These are phyloP conservation scores for Phlyctochytrium planicorne DNA, from an alignment of 192 early-diverging fungal genomes.

Conservation along the genomic window DNA sequence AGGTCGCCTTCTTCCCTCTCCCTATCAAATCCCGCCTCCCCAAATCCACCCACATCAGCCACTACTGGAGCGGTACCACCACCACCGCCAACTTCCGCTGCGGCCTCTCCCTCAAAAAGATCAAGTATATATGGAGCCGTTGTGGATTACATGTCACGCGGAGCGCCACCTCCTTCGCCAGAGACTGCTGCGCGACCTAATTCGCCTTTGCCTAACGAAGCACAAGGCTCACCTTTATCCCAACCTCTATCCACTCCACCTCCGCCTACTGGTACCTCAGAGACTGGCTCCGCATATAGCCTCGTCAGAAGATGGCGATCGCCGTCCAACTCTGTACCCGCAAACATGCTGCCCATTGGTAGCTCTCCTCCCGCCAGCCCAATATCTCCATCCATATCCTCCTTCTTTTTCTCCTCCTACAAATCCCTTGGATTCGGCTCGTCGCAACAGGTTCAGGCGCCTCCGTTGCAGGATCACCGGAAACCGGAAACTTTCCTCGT, in stretches of 20 bases:
- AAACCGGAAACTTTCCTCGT: constrained; percentile 7
- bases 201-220: too few species aligned
- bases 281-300: not conserved
- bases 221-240: not conserved
- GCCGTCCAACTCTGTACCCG: not conserved
- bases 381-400: not conserved
- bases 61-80: not conserved
- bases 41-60: not conserved
- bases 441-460: not conserved
- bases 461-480: constrained; percentile 1
- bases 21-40: not conserved
- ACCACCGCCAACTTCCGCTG: not conserved
- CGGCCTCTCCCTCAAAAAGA: not conserved
- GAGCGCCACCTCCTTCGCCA: not conserved
- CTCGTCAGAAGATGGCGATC: not conserved
- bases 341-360: not conserved
- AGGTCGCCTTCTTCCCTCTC: too few species aligned
- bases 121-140: not conserved
- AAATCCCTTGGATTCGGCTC: not conserved
- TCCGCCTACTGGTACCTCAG: too few species aligned
- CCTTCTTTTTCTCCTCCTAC: not conserved
- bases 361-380: not conserved
- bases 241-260: too few species aligned
- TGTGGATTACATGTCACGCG: not conserved
- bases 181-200: too few species aligned